These are phyloP conservation scores for Phenoliferia sp. DNA, from an alignment of 1,284 basidiomycete genomes.

Conservation along the genomic window DNA sequence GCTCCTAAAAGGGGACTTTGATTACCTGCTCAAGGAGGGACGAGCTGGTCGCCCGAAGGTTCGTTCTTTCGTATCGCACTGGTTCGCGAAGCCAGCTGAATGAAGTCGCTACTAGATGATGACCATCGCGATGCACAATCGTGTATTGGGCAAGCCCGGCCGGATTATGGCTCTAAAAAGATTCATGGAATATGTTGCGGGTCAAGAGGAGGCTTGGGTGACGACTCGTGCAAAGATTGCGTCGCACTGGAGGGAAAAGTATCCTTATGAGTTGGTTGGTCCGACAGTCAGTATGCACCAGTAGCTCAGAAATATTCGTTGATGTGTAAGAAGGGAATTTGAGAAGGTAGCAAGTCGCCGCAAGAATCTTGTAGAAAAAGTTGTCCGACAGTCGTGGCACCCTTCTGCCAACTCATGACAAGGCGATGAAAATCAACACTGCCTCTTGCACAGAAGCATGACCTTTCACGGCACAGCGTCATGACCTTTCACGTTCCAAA, in stretches of 20 bases:
- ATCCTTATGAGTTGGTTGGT: slow-evolving; percentile 34
- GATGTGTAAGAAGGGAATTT: too few relatives aligned
- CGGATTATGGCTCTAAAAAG: slow-evolving; percentile 39
- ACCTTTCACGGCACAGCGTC: too few relatives aligned
- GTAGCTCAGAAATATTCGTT: too few relatives aligned
- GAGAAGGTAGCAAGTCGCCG: too few relatives aligned
- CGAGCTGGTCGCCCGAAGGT: slow-evolving; percentile 19
- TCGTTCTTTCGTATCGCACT: background rate
- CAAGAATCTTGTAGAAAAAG: too few relatives aligned
- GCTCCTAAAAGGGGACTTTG: slow-evolving; percentile 43
- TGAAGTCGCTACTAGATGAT: slow-evolving; percentile 25
- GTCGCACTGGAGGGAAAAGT: slow-evolving; percentile 40
- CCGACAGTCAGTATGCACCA: background rate
- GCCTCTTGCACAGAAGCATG: too few relatives aligned
- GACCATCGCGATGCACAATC: slow-evolving; percentile 44
- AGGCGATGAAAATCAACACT: too few relatives aligned
- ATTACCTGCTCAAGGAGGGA: slow-evolving; percentile 42
- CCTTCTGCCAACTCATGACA: too few relatives aligned
- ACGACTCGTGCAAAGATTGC: slow-evolving; percentile 44
- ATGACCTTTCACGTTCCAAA: too few relatives aligned
- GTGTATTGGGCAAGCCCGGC: slow-evolving; percentile 44
- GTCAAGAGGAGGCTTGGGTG: slow-evolving; percentile 43
- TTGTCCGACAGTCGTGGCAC: too few relatives aligned
- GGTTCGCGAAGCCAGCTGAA: too few relatives aligned
- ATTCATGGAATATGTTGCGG: slow-evolving; percentile 42